Percentiles rank a stretch among this genome's conserved stretches.
These are phyloP conservation scores for Claviceps pusilla DNA, from an alignment of 2,329 filamentous ascomycete genomes.

Conservation along the genomic window DNA sequence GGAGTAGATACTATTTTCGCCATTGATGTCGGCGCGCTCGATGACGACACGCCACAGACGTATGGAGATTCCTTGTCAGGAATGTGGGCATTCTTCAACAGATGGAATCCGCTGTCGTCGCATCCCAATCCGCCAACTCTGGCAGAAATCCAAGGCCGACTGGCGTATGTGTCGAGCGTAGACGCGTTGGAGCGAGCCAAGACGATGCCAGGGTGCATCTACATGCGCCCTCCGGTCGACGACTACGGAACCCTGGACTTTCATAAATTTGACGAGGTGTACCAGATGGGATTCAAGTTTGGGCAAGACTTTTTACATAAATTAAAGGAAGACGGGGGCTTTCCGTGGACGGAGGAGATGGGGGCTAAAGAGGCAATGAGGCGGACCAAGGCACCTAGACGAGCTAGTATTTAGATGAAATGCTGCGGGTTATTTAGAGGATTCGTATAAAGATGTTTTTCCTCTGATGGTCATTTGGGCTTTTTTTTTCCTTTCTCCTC, in stretches of 20 bases:
- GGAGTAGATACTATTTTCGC: conserved; percentile 92
- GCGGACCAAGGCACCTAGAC: conserved; percentile 63
- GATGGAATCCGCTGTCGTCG: conserved; percentile 89
- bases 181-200: conserved; percentile 92
- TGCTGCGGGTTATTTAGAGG: neutral
- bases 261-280: conserved; percentile 95
- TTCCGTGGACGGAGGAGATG: conserved; percentile 56
- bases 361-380: conserved; percentile 64
- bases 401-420: conserved; percentile 52
- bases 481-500: no score
- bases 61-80: conserved; percentile 93
- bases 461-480: no score
- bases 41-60: conserved; percentile 79
- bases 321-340: conserved; percentile 61
- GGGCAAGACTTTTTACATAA: conserved; percentile 66
- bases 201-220: conserved; percentile 75
- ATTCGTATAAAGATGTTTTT: neutral
- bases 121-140: conserved; percentile 86
- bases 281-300: conserved; percentile 72
- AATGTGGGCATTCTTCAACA: conserved; percentile 85
- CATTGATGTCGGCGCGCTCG: conserved; percentile 81
- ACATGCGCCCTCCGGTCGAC: conserved; percentile 93
- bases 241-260: conserved; percentile 90
- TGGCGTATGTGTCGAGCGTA: conserved; percentile 89
- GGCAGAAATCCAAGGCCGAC: conserved; percentile 84